A percentile compares a stretch with the other conserved stretches of the same genome.
phyloP scores from a whole-genome alignment of 768 basidiomycete species.

The Suillus variegatus region DNA sequence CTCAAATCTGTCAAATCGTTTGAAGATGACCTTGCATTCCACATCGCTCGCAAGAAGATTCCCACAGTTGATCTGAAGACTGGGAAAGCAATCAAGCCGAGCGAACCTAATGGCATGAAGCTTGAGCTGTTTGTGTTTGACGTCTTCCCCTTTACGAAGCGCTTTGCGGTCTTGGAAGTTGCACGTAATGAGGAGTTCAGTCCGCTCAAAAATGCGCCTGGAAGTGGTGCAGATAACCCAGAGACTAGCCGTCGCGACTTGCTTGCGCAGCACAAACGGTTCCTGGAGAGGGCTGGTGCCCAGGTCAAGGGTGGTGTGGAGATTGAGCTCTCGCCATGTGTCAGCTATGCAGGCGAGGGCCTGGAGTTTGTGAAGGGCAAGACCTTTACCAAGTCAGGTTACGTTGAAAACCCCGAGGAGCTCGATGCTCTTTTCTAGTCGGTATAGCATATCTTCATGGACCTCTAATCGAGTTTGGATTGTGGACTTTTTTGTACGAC shows the following conservation, averaged over 20 bases:
- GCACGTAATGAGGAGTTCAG: conserved; percentile 90
- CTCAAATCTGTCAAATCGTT: conserved; percentile 77
- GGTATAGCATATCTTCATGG: conserved; percentile 8
- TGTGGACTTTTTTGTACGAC: conserved; percentile 6
- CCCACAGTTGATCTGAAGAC: conserved; percentile 71
- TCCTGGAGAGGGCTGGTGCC: conserved; percentile 81
- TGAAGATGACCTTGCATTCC: conserved; percentile 90
- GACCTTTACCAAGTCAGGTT: conserved; percentile 73
- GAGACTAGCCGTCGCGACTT: conserved; percentile 90
- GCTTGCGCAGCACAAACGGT: conserved; percentile 83
- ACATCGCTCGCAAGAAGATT: conserved; percentile 98
- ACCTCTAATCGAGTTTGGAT: conserved; percentile 6
- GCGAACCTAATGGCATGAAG: conserved; percentile 97
- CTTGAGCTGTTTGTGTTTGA: conserved; percentile 99
- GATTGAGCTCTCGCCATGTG: conserved; percentile 87
- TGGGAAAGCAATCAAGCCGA: conserved; percentile 75
- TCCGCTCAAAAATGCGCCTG: conserved; percentile 96
- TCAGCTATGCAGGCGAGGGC: conserved; percentile 93
- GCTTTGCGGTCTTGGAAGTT: conserved; percentile 88
- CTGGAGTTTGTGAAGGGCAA: conserved; percentile 77
- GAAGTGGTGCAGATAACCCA: conserved; percentile 86
- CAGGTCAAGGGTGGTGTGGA: conserved; percentile 70
- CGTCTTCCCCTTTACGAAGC: conserved; percentile 90
- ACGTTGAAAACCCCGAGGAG: conserved; percentile 65
- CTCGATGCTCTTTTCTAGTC: conserved; percentile 65